These are phyloP conservation scores for Haplosporangium sp. DNA, from an alignment of 371 early-diverging fungal species.

Conservation along the genomic window DNA sequence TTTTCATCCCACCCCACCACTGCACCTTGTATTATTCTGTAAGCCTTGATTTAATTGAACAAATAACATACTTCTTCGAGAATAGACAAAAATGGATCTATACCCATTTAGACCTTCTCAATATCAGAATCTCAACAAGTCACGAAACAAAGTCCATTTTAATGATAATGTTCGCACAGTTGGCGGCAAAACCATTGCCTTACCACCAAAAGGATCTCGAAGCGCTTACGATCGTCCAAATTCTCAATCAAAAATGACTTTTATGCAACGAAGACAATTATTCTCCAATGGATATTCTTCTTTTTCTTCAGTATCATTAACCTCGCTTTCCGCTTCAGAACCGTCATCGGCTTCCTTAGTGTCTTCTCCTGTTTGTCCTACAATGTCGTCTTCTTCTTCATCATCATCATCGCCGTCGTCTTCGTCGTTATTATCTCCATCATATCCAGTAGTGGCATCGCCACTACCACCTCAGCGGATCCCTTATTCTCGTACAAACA, in stretches of 20 bases:
- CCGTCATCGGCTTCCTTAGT: background rate
- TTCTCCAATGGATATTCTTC: background rate
- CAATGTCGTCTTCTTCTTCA: background rate
- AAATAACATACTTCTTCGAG: background rate
- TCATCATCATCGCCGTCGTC: background rate
- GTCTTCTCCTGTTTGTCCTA: background rate
- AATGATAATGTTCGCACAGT: background rate
- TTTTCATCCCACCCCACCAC: background rate
- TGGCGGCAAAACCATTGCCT: background rate
- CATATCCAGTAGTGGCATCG: background rate
- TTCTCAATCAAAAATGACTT: conserved; percentile 1
- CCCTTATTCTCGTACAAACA: background rate
- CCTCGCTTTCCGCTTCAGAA: background rate
- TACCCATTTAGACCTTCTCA: conserved; percentile 9
- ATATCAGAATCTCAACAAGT: conserved; percentile 8
- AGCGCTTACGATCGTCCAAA: background rate
- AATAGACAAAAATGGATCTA: conserved; percentile 9
- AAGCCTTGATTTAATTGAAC: background rate
- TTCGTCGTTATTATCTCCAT: too few relatives aligned
- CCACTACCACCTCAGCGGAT: background rate
- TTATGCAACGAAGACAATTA: background rate
- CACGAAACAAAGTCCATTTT: background rate
- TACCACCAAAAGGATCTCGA: background rate
- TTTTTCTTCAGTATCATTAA: background rate
- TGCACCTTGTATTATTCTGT: background rate